phyloP scores from a whole-genome alignment of 192 early-diverging fungal species.

The Dispira simplex region DNA sequence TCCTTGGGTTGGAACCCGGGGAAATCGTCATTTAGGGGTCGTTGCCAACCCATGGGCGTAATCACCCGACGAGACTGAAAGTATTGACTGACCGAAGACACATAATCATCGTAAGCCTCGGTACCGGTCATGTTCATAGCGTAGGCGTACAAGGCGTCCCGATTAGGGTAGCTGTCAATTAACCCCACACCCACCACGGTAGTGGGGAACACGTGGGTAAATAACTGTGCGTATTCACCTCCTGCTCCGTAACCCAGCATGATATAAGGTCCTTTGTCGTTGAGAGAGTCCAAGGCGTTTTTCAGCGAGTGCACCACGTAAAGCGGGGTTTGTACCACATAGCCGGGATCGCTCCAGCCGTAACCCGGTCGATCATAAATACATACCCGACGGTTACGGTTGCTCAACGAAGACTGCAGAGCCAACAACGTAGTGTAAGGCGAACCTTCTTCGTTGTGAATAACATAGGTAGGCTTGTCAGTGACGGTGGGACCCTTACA shows the following conservation, averaged over 20 bases:
- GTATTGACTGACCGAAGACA: slow-evolving; percentile 15
- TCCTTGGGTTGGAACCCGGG: slow-evolving; percentile 22
- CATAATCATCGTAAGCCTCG: not conserved
- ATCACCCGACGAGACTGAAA: slow-evolving; percentile 25
- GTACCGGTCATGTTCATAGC: slow-evolving; percentile 30
- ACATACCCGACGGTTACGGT: slow-evolving; percentile 24
- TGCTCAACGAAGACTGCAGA: slow-evolving; percentile 20
- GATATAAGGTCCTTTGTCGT: slow-evolving; percentile 23
- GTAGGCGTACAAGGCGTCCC: slow-evolving; percentile 27
- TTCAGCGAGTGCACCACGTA: slow-evolving; percentile 31
- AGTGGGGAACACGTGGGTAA: slow-evolving; percentile 25
- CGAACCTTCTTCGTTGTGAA: slow-evolving; percentile 29
- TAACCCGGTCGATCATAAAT: slow-evolving; percentile 32
- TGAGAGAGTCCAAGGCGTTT: slow-evolving; percentile 25
- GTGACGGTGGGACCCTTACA: slow-evolving; percentile 17
- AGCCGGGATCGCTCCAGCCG: slow-evolving; percentile 35
- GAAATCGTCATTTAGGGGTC: slow-evolving; percentile 23
- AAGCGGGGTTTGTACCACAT: slow-evolving; percentile 25
- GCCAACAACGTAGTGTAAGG: slow-evolving; percentile 29
- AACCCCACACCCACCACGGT: slow-evolving; percentile 25
- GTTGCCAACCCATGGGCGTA: slow-evolving; percentile 26
- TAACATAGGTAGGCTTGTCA: slow-evolving; percentile 22
- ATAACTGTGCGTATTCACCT: slow-evolving; percentile 34
- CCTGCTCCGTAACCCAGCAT: slow-evolving; percentile 34
- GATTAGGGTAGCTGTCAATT: slow-evolving; percentile 29